Percentiles rank a stretch among this genome's conserved stretches.
Evolutionary conservation across 2,329 filamentous ascomycete genomes (phyloP).

Genomic region (Xylariaceae sp.): DNA sequence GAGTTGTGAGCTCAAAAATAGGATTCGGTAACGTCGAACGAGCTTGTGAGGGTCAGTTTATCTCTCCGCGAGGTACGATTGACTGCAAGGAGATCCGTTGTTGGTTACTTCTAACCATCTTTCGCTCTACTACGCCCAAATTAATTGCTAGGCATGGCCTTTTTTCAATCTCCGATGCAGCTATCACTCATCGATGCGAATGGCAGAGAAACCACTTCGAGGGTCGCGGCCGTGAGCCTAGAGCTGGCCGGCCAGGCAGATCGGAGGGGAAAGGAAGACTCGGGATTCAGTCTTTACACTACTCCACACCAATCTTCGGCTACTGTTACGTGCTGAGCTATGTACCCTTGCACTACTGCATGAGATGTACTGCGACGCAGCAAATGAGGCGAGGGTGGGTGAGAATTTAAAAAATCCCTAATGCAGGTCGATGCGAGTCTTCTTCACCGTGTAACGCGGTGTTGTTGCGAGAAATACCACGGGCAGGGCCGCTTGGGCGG

Average conservation of each 20-base stretch:
- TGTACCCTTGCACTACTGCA: constrained; percentile 22
- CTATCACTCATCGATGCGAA: constrained; percentile 17
- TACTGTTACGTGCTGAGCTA: constrained; percentile 25
- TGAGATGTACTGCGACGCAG: constrained; percentile 17
- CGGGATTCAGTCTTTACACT: constrained; percentile 23
- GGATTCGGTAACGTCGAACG: too few species aligned
- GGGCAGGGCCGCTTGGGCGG: constrained; percentile 33
- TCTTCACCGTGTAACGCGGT: constrained; percentile 24
- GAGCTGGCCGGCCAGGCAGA: constrained; percentile 14
- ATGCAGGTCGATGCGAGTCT: constrained; percentile 27
- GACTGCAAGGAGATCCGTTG: too few species aligned
- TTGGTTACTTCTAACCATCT: too few species aligned
- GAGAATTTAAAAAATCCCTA: constrained; percentile 17
- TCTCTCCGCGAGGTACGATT: too few species aligned
- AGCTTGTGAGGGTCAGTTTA: too few species aligned
- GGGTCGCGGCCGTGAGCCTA: constrained; percentile 19
- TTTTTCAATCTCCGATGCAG: constrained; percentile 27
- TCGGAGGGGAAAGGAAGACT: constrained; percentile 21
- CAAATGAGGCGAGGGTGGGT: background rate
- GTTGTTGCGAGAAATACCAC: constrained; percentile 14
- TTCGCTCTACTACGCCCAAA: too few species aligned
- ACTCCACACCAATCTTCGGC: constrained; percentile 23
- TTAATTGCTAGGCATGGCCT: too few species aligned
- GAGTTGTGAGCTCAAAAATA: too few species aligned
- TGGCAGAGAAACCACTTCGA: constrained; percentile 21